These are phyloP conservation scores for Fusarium sp. DNA, from an alignment of 2,329 filamentous ascomycete genomes.

Conservation along the genomic window DNA sequence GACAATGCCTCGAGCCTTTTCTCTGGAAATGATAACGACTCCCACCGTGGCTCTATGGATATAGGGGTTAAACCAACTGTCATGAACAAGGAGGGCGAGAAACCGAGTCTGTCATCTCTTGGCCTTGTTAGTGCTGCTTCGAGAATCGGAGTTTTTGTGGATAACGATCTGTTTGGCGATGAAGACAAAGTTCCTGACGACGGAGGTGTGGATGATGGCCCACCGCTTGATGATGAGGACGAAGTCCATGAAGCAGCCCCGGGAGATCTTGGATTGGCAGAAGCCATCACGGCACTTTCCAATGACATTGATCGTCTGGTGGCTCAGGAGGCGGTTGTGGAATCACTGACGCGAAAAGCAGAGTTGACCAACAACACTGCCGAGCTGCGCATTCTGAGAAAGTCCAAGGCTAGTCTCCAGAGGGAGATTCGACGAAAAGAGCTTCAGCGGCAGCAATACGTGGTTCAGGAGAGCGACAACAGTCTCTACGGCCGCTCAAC, in stretches of 20 bases:
- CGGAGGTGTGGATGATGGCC: conserved; percentile 74
- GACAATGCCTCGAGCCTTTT: conserved; percentile 62
- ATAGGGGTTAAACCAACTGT: conserved; percentile 48
- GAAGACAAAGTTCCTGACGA: conserved; percentile 88
- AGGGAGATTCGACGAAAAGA: conserved; percentile 94
- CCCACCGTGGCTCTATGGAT: conserved; percentile 73
- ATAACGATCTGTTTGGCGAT: conserved; percentile 93
- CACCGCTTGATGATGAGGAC: conserved; percentile 74
- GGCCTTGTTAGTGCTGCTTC: conserved; percentile 90
- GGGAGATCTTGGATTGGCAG: conserved; percentile 90
- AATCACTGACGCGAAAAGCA: conserved; percentile 92
- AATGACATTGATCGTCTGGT: conserved; percentile 90
- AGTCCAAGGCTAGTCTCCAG: conserved; percentile 93
- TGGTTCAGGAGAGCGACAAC: conserved; percentile 97
- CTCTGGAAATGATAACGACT: conserved; percentile 68
- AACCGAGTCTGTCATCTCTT: conserved; percentile 89
- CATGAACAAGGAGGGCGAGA: conserved; percentile 65
- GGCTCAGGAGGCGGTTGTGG: conserved; percentile 90
- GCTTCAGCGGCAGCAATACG: conserved; percentile 95
- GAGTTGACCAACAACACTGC: conserved; percentile 97
- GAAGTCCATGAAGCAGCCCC: conserved; percentile 95
- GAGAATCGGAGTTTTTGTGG: conserved; percentile 90
- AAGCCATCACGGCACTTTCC: conserved; percentile 90
- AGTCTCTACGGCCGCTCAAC: conserved; percentile 93
- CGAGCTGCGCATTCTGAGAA: conserved; percentile 89